Evolutionary conservation across 2,329 filamentous ascomycete genomes (phyloP).

Genomic region (Hypoxylon sp.): DNA sequence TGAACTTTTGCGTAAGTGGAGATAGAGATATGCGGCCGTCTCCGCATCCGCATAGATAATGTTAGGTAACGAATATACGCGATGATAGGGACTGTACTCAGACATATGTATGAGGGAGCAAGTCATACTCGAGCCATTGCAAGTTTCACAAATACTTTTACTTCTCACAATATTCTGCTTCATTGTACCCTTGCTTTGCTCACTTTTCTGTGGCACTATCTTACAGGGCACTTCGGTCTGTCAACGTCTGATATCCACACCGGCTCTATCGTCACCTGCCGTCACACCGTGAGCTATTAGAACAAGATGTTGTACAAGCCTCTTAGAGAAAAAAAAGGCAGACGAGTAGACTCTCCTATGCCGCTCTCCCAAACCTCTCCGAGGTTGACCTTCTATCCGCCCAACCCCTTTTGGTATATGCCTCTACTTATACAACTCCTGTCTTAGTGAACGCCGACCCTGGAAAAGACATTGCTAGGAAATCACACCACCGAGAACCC

Average conservation of each 20-base stretch:
- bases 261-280: not conserved
- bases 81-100: no score
- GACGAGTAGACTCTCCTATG: not conserved
- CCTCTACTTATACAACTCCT: constrained; percentile 43
- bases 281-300: not conserved
- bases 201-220: not conserved
- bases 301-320: constrained; percentile 36
- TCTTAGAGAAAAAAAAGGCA: constrained; percentile 18
- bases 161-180: not conserved
- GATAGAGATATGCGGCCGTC: constrained; percentile 30
- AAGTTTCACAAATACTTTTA: not conserved
- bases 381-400: constrained; percentile 17
- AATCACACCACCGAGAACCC: constrained; percentile 10
- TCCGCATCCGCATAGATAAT: constrained; percentile 12
- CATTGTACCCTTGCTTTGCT: constrained; percentile 12
- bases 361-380: not conserved
- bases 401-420: constrained; percentile 41
- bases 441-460: constrained; percentile 39
- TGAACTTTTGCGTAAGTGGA: constrained; percentile 2
- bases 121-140: not conserved
- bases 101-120: no score
- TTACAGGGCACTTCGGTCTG: not conserved
- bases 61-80: no score
- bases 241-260: not conserved
- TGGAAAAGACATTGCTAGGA: constrained; percentile 21